phyloP scores from a whole-genome alignment of 2,329 filamentous ascomycete genomes.

The Sporothrix sp. region DNA sequence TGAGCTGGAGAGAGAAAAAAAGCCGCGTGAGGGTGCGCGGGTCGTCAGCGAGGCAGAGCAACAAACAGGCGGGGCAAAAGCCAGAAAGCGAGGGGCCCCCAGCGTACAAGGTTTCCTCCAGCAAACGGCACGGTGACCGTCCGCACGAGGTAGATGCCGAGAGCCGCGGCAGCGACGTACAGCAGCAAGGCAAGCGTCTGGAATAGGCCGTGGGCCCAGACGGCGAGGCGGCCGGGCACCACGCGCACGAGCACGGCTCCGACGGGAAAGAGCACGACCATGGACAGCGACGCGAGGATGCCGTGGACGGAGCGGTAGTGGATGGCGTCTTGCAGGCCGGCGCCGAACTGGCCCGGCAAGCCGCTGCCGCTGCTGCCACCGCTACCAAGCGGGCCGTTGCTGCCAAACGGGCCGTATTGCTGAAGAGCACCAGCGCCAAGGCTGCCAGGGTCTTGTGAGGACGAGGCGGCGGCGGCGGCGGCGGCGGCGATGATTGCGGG shows the following conservation, averaged over 20 bases:
- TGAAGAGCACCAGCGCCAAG: neutral
- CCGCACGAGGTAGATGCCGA: constrained; percentile 34
- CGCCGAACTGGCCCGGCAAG: constrained; percentile 19
- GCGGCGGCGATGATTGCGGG: neutral
- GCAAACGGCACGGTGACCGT: constrained; percentile 25
- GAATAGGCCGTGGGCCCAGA: constrained; percentile 30
- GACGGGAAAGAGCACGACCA: constrained; percentile 35
- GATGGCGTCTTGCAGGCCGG: constrained; percentile 23
- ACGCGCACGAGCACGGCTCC: constrained; percentile 35
- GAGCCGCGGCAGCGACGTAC: constrained; percentile 30
- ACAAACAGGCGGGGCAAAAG: neutral
- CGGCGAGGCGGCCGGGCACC: constrained; percentile 26
- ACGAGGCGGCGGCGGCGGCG: neutral
- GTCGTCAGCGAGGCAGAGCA: neutral
- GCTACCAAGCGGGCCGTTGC: neutral
- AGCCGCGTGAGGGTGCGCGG: neutral
- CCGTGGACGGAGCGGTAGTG: constrained; percentile 31
- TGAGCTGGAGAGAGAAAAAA: constrained; percentile 20
- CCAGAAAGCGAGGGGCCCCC: no score
- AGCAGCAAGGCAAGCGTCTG: constrained; percentile 30
- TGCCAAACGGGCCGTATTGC: constrained; percentile 7
- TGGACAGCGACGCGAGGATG: constrained; percentile 30
- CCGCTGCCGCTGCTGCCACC: constrained; percentile 3
- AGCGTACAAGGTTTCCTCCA: constrained; percentile 26
- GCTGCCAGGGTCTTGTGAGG: neutral